Evolutionary conservation across 768 basidiomycete species (phyloP).

Genomic region (Podaxis sp.): DNA sequence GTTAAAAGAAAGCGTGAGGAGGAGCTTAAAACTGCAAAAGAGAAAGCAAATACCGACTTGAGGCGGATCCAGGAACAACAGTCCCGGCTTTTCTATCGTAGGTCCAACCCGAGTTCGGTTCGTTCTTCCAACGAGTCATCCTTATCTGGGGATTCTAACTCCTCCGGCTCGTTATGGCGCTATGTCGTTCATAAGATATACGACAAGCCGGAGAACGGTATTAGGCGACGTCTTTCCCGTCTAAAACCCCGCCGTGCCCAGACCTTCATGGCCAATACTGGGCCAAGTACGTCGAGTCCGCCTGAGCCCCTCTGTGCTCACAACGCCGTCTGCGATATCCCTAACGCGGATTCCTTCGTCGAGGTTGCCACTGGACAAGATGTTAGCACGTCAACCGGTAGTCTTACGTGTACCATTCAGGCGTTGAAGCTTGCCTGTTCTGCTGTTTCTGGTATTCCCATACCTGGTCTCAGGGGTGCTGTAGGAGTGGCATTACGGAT

Average conservation of each 20-base stretch:
- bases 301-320: neutral
- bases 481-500: slow-evolving; percentile 1
- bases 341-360: neutral
- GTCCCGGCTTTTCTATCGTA: neutral
- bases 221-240: neutral
- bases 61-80: neutral
- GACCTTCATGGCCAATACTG: neutral
- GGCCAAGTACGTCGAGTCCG: neutral
- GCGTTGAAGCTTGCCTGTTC: neutral
- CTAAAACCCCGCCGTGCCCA: neutral
- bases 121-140: neutral
- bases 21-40: neutral
- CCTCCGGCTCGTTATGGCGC: neutral
- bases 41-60: neutral
- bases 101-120: neutral
- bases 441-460: neutral
- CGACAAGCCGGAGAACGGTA: neutral
- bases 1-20: neutral
- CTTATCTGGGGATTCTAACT: neutral
- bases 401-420: slow-evolving; percentile 1
- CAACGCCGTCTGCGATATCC: neutral
- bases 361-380: neutral
- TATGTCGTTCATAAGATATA: neutral
- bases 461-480: slow-evolving; percentile 3
- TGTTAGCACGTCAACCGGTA: neutral